These are phyloP conservation scores for Termitomyces sp. DNA, from an alignment of 768 basidiomycete species.

Conservation along the genomic window DNA sequence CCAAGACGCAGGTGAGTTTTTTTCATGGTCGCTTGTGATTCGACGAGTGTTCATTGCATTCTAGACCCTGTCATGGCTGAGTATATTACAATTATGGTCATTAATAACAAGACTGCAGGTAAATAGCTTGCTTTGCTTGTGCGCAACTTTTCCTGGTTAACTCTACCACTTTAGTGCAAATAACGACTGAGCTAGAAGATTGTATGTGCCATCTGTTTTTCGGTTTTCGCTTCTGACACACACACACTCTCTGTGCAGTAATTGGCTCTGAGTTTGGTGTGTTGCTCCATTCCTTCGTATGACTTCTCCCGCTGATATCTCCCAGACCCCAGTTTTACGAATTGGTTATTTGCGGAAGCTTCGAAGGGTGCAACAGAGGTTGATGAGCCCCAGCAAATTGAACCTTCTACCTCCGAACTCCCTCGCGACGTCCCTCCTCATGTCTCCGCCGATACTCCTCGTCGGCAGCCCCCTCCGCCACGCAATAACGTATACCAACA, in stretches of 20 bases:
- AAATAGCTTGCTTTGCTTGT: conserved; percentile 17
- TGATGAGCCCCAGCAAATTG: conserved; percentile 33
- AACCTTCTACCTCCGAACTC: conserved; percentile 28
- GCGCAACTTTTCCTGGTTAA: conserved; percentile 7
- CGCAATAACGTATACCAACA: conserved; percentile 68
- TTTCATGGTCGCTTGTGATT: conserved; percentile 1
- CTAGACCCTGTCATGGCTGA: conserved; percentile 89
- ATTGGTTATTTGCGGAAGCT: conserved; percentile 83
- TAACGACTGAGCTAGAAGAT: conserved; percentile 84
- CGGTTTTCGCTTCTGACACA: not conserved
- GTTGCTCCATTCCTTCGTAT: conserved; percentile 14
- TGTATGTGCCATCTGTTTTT: conserved; percentile 36
- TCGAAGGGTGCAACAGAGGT: conserved; percentile 59
- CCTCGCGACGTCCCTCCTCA: conserved; percentile 26
- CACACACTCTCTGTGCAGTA: conserved; percentile 28
- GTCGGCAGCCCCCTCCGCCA: conserved; percentile 40
- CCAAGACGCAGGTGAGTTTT: conserved; percentile 62
- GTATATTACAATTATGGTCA: conserved; percentile 93
- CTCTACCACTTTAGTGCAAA: conserved; percentile 52
- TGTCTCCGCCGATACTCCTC: conserved; percentile 31
- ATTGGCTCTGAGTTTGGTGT: conserved; percentile 83
- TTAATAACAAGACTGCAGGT: conserved; percentile 85
- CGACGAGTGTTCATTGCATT: not conserved
- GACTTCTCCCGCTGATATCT: conserved; percentile 14
- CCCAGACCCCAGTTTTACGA: conserved; percentile 75